Conservation (phyloP, 2,329 filamentous ascomycete species). For the Xylaria sp. region DNA sequence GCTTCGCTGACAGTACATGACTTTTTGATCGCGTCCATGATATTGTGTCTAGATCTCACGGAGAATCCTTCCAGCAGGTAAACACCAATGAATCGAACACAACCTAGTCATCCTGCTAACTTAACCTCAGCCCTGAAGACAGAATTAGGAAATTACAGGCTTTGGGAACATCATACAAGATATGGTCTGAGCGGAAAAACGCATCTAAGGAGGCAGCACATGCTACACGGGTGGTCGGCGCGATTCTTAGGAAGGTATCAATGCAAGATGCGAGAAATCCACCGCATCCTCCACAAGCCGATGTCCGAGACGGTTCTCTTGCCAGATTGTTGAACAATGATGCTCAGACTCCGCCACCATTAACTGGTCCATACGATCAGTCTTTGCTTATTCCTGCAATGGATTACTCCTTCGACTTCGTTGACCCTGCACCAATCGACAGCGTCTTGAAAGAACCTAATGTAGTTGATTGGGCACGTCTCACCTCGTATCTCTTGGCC, state of each 20-base stretch:
- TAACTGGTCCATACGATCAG: slow-evolving; percentile 41
- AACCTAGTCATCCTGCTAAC: slow-evolving; percentile 32
- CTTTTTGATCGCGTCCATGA: slow-evolving; percentile 69
- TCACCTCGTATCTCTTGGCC: neutral
- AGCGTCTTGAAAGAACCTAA: slow-evolving; percentile 50
- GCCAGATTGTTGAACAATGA: slow-evolving; percentile 50
- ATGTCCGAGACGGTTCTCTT: slow-evolving; percentile 48
- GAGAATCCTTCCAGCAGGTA: slow-evolving; percentile 54
- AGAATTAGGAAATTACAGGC: slow-evolving; percentile 51
- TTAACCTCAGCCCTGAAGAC: slow-evolving; percentile 43
- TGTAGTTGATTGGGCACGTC: slow-evolving; percentile 55
- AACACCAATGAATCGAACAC: slow-evolving; percentile 21
- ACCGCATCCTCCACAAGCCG: slow-evolving; percentile 43
- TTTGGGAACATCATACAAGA: slow-evolving; percentile 54
- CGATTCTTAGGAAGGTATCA: slow-evolving; percentile 55
- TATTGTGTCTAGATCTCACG: slow-evolving; percentile 63
- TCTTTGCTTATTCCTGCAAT: slow-evolving; percentile 41
- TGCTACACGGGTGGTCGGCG: slow-evolving; percentile 55
- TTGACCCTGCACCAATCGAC: slow-evolving; percentile 52
- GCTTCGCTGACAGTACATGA: slow-evolving; percentile 64
- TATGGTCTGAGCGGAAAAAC: slow-evolving; percentile 55
- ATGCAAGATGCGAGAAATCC: slow-evolving; percentile 44
- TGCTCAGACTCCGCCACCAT: slow-evolving; percentile 39
- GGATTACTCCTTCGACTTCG: slow-evolving; percentile 48
- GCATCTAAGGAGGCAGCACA: slow-evolving; percentile 56